Evolutionary conservation across 2,329 filamentous ascomycete species (phyloP), one percentile per base, ranked within the genome.

Genomic region (Hirsutella thompsonii): DNA sequence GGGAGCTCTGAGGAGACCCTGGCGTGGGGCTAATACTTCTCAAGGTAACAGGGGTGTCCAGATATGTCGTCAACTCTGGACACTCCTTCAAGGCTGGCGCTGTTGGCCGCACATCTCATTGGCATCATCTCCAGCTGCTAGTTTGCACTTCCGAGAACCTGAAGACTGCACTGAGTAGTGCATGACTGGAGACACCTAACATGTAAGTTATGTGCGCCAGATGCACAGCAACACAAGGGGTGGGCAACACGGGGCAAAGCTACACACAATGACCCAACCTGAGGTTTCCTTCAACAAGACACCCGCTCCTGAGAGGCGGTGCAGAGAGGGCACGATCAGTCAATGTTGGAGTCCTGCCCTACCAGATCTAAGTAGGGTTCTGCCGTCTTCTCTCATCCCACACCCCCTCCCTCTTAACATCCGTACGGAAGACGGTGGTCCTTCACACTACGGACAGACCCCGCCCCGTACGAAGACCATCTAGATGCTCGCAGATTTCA

Each of bases 171-270:
- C 32, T 4, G 18, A 29, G 21, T 19, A 19, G 20, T 38, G 38
- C 36, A 36, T 43, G 42, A 44, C 19, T 34, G 38, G 38, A 39
- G 18, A 30, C 42, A 45, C 37, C 41, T 37, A 43, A 29, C 43
- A 42, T 37, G 28, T n/a, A n/a, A n/a, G n/a, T 26, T n/a, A 40
- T 42, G 39, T 44, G 36, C 38, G 41, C 23, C 35, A 41, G 26
- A 30, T 18, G 44, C 42, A 44, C 43, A 43, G 34, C 14, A 20
- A 36, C 14, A 38, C 19, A 38, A 35, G 20, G 44, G 38, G 43
- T n/a, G 43, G 32, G 32, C 14, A 16, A 52, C 47, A 47, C 43
- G 50, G 45, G 48, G n/a, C 35, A 46, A 41, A 50, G 42, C 45
- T 41, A 46, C 43, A 47, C 42, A 43, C 38, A 44, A 43, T 52